Evolutionary conservation across 495 filamentous ascomycete species (phyloP).

Genomic region (Neurospora sp.): DNA sequence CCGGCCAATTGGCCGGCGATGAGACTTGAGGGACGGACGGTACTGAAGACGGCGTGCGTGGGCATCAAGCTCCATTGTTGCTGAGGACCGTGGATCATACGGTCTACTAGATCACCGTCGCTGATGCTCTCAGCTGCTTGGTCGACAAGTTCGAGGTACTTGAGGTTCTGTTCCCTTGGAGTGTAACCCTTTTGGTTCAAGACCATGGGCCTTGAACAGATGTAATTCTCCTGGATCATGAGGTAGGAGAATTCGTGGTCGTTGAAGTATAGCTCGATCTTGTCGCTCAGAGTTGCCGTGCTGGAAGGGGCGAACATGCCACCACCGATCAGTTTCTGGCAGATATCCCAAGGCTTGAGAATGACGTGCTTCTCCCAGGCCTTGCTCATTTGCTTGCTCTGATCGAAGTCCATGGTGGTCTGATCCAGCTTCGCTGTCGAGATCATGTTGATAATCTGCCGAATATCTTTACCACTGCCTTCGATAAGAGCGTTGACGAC

Average conservation of each 20-base stretch:
- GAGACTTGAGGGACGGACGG: conserved; percentile 84
- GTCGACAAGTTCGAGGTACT: conserved; percentile 71
- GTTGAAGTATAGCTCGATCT: conserved; percentile 98
- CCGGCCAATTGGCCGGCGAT: conserved; percentile 62
- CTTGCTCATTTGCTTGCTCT: conserved; percentile 87
- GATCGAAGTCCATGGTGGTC: conserved; percentile 63
- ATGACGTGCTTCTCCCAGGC: conserved; percentile 97
- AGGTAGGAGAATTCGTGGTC: conserved; percentile 94
- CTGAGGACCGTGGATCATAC: conserved; percentile 96
- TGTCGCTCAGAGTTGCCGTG: conserved; percentile 84
- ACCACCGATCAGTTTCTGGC: conserved; percentile 76
- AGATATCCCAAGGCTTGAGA: conserved; percentile 97
- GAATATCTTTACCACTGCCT: conserved; percentile 88
- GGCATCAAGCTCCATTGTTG: conserved; percentile 99
- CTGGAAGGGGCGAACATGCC: conserved; percentile 76
- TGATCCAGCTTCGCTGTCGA: conserved; percentile 86
- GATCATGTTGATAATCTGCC: conserved; percentile 98
- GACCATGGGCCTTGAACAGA: conserved; percentile 64
- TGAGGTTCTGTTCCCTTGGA: conserved; percentile 56
- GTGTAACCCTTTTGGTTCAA: conserved; percentile 45
- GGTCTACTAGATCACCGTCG: conserved; percentile 91
- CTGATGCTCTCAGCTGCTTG: conserved; percentile 90
- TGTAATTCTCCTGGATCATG: conserved; percentile 98
- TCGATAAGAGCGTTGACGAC: conserved; percentile 95
- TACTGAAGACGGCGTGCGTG: conserved; percentile 91